Evolutionary conservation across 345 rosid genomes (phyloP), one percentile per base, ranked within the genome.

Genomic region (Citrus cavaleriei): DNA sequence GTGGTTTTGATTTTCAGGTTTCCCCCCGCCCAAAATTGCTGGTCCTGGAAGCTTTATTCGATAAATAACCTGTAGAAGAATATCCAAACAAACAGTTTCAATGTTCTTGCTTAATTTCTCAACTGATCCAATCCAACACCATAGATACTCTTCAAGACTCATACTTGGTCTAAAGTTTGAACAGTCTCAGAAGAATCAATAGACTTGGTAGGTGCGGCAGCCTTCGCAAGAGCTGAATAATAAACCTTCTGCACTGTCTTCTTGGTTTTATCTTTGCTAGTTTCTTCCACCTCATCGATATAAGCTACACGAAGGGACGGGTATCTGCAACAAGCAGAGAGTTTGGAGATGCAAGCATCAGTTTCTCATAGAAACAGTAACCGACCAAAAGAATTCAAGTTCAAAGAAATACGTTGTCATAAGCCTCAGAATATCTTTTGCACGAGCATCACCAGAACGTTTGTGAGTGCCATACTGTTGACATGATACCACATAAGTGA

Each of bases 401-500:
- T 64, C n/a, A 77, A 72, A 69, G 42, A 77, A 75, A 60, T 86
- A 93, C 98, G 85, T 84, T 60, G 85, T 88, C 98, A 93, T 91
- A 78, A 93, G 95, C 83, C 87, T 85, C 79, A 93, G 68, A 75
- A 90, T 93, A 82, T 90, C 95, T 79, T 88, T 88, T 70, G 93
- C 94, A 68, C 94, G 93, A 71, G 82, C 76, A 86, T 90, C 88
- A 72, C 90, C 90, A 69, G 90, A 92, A 63, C 92, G 79, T 85
- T 93, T 93, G 10, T 92, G 89, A 76, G 87, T 86, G 77, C 98
- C 91, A 82, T 93, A 93, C 38, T 86, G 87, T 81, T 93, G 98
- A 79, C 94, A 92, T 14, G 96, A 92, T 72, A 93, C 91, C 76
- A 93, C 94, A 85, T 88, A 93, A 10, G 93, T 85, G 86, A 93